phyloP scores from a whole-genome alignment of 2,329 filamentous ascomycete genomes.

The Fusarium acutatum region DNA sequence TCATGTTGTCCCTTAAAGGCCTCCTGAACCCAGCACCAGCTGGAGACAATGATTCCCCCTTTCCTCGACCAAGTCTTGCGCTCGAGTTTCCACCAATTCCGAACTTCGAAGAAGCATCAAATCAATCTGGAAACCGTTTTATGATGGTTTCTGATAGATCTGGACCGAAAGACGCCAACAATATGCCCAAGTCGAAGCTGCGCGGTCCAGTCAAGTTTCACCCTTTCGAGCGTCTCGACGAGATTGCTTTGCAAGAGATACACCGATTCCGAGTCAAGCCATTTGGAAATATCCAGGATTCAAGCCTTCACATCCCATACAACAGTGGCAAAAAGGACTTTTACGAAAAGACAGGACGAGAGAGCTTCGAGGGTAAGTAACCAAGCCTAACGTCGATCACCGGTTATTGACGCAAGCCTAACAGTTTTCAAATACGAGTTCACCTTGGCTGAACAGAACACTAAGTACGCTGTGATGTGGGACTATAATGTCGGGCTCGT shows the following conservation, averaged over 20 bases:
- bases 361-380: slow-evolving; percentile 82
- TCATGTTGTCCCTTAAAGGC: slow-evolving; percentile 71
- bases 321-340: slow-evolving; percentile 94
- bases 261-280: slow-evolving; percentile 72
- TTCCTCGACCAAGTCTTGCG: slow-evolving; percentile 51
- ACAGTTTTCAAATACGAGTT: slow-evolving; percentile 71
- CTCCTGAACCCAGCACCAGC: slow-evolving; percentile 70
- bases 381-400: not conserved
- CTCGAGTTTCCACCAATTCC: slow-evolving; percentile 28
- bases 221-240: slow-evolving; percentile 74
- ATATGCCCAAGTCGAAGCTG: slow-evolving; percentile 63
- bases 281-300: slow-evolving; percentile 67
- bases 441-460: slow-evolving; percentile 71
- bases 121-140: not conserved
- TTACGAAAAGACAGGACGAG: slow-evolving; percentile 82
- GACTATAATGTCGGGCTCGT: slow-evolving; percentile 96
- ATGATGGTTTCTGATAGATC: slow-evolving; percentile 19
- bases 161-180: slow-evolving; percentile 58
- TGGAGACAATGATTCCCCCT: slow-evolving; percentile 46
- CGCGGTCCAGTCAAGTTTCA: slow-evolving; percentile 77
- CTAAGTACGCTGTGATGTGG: slow-evolving; percentile 86
- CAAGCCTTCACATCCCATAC: slow-evolving; percentile 85
- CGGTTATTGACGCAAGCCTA: slow-evolving; percentile 15
- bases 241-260: slow-evolving; percentile 65
- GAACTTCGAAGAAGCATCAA: slow-evolving; percentile 11